Percentiles rank a stretch among this genome's conserved stretches.
Evolutionary conservation across 805 yeast species (phyloP).

Genomic region (Ogataea paradorogensis): DNA sequence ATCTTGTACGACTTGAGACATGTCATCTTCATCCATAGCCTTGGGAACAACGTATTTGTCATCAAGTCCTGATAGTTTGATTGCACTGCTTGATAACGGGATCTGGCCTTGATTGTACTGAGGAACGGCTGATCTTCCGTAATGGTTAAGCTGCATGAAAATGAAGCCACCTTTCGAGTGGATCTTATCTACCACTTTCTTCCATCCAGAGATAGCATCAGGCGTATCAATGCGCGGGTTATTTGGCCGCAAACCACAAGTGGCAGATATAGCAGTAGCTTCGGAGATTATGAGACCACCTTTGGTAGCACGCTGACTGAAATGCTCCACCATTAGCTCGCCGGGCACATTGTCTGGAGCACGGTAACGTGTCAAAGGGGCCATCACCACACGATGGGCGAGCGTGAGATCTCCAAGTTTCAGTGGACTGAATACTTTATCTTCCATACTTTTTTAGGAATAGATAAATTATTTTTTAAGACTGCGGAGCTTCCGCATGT

Average conservation of each 20-base stretch:
- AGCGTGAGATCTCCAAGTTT: conserved; percentile 36
- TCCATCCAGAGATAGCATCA: conserved; percentile 36
- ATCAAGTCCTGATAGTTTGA: conserved; percentile 11
- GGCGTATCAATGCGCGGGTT: conserved; percentile 22
- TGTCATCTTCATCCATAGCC: conserved; percentile 33
- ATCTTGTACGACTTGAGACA: conserved; percentile 32
- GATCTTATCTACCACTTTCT: conserved; percentile 40
- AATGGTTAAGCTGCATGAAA: conserved; percentile 43
- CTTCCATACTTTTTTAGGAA: conserved; percentile 1
- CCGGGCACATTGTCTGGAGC: conserved; percentile 32
- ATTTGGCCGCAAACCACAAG: conserved; percentile 22
- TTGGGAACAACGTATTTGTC: conserved; percentile 21
- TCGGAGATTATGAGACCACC: conserved; percentile 37
- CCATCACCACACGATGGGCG: conserved; percentile 39
- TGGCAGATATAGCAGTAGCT: conserved; percentile 32
- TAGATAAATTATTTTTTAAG: background rate
- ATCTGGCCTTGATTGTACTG: conserved; percentile 9
- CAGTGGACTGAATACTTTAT: conserved; percentile 36
- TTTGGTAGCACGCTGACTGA: conserved; percentile 31
- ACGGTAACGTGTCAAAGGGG: conserved; percentile 49
- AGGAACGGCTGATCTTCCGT: conserved; percentile 40
- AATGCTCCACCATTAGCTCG: conserved; percentile 31
- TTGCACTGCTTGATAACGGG: conserved; percentile 15
- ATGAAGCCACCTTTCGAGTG: conserved; percentile 41
- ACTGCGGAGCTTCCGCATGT: conserved; percentile 1